Evolutionary conservation across 441 rosid species (phyloP), one percentile per base, ranked within the genome.

Genomic region (Bruguiera hainesii): DNA sequence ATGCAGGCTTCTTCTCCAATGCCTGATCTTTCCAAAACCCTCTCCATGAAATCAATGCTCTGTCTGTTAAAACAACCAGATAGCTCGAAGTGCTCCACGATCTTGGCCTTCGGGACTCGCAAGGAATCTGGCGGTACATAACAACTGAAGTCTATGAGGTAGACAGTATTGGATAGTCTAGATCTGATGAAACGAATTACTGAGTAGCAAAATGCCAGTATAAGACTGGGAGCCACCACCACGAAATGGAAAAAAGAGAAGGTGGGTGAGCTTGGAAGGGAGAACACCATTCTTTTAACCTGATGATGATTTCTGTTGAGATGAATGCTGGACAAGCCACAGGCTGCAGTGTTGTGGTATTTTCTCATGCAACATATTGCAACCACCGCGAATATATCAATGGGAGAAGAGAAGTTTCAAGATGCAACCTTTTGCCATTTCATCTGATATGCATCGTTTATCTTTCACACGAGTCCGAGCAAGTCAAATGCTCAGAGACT

Each of bases 91-190:
- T 84, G 85, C 59, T 88, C 91, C 2, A 75, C 30, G 79, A 79
- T 83, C 63, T 58, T 50, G 11, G 84, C 58, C 69, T 64, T 31
- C 0, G 83, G 71, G 56, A 65, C 55, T 55, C 94, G 74, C 37
- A 85, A 70, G 72, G 60, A 60, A 52, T 80, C 85, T 0, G 82
- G 69, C 1, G 89, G 87, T 25, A 63, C 75, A 67, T 88, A 84
- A 57, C 89, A 86, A 53, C 68, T 25, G 76, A 81, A 86, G 69
- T 86, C 88, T 28, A 88, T 39, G 37, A 86, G 87, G 76, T 81
- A 88, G n/a, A 84, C 71, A 58, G 50, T 63, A 39, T 60, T 69
- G 56, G 74, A 68, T 68, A 42, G 48, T 42, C 13, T 42, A 18
- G 48, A 42, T 42, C 18, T 42, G 48, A 42, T 42, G 48, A 42